Evolutionary conservation across 2,329 filamentous ascomycete genomes (phyloP).

Genomic region (Claviceps digitariae): DNA sequence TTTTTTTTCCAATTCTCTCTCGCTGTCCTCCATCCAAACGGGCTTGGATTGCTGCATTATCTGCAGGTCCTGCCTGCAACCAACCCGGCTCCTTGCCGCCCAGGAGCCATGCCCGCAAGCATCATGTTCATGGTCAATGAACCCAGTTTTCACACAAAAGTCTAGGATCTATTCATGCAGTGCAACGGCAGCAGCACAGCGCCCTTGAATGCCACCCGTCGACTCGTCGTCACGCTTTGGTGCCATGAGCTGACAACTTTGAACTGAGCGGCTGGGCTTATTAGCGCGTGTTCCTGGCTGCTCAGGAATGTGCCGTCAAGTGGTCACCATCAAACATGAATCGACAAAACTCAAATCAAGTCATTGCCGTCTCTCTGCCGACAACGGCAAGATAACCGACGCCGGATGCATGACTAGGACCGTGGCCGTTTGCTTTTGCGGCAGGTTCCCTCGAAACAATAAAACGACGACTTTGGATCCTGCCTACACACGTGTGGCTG

Average conservation of each 20-base stretch:
- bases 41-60: background rate
- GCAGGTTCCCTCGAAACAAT: too few species aligned
- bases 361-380: background rate
- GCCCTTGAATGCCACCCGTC: too few species aligned
- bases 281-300: background rate
- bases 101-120: background rate
- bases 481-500: too few species aligned
- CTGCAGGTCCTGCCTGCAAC: background rate
- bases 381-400: background rate
- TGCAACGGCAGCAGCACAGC: background rate
- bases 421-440: too few species aligned
- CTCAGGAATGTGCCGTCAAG: background rate
- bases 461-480: too few species aligned
- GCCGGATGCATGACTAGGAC: too few species aligned
- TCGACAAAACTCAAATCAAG: background rate
- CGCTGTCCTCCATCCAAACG: background rate
- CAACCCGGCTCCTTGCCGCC: background rate
- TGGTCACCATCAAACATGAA: background rate
- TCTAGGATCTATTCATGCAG: background rate
- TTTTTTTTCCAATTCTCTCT: background rate
- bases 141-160: too few species aligned
- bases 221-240: too few species aligned
- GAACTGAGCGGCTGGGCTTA: too few species aligned
- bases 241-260: too few species aligned
- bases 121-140: too few species aligned